phyloP scores from a whole-genome alignment of 1,284 basidiomycete genomes.

The Erythrobasidium hasegawianum region DNA sequence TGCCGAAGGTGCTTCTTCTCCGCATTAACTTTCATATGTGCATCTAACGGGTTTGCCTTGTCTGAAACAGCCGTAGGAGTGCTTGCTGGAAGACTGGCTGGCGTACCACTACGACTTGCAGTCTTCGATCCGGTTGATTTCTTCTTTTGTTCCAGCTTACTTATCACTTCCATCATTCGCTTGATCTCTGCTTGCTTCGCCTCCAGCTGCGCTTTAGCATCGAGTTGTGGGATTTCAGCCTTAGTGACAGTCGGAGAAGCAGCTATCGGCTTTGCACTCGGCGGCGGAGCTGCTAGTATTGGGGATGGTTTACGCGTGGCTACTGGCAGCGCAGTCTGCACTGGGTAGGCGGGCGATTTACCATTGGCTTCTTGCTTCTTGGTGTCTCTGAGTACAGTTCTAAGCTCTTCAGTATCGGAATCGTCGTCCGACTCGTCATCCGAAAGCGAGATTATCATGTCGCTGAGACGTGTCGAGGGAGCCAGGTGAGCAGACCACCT shows the following conservation, averaged over 20 bases:
- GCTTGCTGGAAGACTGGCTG: not conserved
- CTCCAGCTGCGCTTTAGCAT: conserved; percentile 8
- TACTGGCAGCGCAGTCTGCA: not conserved
- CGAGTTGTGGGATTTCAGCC: not conserved
- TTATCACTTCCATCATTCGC: conserved; percentile 33
- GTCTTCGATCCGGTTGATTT: not conserved
- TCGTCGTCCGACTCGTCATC: conserved; percentile 26
- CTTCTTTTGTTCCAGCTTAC: conserved; percentile 28
- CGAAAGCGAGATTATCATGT: conserved; percentile 31
- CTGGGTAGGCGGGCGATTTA: not conserved
- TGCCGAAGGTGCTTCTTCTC: not conserved
- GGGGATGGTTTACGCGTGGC: not conserved
- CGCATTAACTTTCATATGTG: not conserved
- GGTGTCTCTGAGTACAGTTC: not conserved
- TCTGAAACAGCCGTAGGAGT: not conserved
- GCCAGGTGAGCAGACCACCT: conserved; percentile 16
- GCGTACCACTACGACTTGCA: not conserved
- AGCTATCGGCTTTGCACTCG: not conserved
- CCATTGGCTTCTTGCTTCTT: conserved; percentile 1
- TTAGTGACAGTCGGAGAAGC: not conserved
- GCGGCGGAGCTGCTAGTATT: not conserved
- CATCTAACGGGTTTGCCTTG: not conserved
- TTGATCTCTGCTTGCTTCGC: conserved; percentile 33
- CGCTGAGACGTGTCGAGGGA: not conserved
- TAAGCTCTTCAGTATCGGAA: not conserved